Conservation (phyloP, 2,329 filamentous ascomycete species). For the Beauveria varroae region DNA sequence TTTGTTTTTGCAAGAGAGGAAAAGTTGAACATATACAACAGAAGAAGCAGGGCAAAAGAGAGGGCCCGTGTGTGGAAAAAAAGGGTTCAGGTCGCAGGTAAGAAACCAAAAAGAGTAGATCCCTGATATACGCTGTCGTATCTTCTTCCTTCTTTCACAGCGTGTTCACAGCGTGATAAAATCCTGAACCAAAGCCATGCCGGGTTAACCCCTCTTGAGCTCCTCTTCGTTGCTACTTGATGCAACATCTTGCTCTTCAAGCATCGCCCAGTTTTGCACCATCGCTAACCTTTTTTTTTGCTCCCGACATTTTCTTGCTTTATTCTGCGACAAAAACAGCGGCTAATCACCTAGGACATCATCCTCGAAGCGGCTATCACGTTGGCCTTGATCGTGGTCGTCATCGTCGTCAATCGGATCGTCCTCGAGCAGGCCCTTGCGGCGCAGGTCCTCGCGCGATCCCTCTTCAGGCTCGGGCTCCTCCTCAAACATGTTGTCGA, state of each 20-base stretch:
- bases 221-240: too few relatives aligned
- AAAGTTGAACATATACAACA: slow-evolving; percentile 11
- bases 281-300: background rate
- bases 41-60: background rate
- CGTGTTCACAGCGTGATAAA: too few relatives aligned
- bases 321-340: background rate
- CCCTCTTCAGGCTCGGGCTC: slow-evolving; percentile 50
- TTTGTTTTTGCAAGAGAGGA: background rate
- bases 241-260: too few relatives aligned
- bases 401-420: slow-evolving; percentile 34
- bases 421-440: slow-evolving; percentile 46
- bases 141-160: too few relatives aligned
- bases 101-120: background rate
- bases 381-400: slow-evolving; percentile 20
- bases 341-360: slow-evolving; percentile 38
- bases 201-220: too few relatives aligned
- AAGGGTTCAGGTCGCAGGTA: too few relatives aligned
- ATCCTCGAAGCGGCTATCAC: slow-evolving; percentile 34
- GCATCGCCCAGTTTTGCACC: too few relatives aligned
- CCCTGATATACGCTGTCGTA: too few relatives aligned
- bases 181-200: too few relatives aligned
- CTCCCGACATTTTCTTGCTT: background rate
- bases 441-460: slow-evolving; percentile 48
- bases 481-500: slow-evolving; percentile 34
- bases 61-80: too few relatives aligned